phyloP scores from a whole-genome alignment of 2,329 filamentous ascomycete genomes.

The Metarhizium humberi region DNA sequence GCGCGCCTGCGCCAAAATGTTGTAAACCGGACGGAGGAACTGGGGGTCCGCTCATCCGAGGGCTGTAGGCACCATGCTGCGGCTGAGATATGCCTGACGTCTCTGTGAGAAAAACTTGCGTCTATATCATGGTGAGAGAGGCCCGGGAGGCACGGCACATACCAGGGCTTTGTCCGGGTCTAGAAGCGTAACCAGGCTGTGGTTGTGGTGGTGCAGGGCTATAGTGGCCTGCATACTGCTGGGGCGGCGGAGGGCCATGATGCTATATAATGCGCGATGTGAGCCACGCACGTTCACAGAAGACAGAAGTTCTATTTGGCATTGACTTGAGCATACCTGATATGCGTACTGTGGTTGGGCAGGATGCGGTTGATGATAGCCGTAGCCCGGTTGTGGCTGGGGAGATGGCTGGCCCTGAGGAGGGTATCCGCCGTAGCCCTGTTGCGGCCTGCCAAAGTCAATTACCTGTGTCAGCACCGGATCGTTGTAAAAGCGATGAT shows the following conservation, averaged over 20 bases:
- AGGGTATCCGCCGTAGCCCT: constrained; percentile 29
- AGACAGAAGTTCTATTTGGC: neutral
- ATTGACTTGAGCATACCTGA: constrained; percentile 13
- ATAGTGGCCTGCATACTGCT: constrained; percentile 22
- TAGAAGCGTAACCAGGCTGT: constrained; percentile 36
- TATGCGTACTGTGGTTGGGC: constrained; percentile 31
- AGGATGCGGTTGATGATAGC: constrained; percentile 29
- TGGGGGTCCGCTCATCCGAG: constrained; percentile 33
- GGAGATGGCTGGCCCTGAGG: constrained; percentile 36
- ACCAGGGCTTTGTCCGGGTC: constrained; percentile 34
- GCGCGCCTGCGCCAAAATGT: constrained; percentile 71
- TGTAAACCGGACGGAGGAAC: constrained; percentile 60
- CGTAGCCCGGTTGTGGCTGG: constrained; percentile 40
- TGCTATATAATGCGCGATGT: constrained; percentile 6
- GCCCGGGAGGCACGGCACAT: neutral
- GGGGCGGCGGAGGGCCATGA: constrained; percentile 23
- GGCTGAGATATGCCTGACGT: constrained; percentile 10
- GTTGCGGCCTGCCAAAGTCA: constrained; percentile 5
- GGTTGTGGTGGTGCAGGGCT: constrained; percentile 26
- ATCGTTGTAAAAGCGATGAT: neutral
- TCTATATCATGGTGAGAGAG: neutral
- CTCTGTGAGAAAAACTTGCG: neutral
- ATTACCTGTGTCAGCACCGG: neutral
- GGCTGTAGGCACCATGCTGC: constrained; percentile 8
- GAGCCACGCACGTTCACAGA: neutral